phyloP scores from a whole-genome alignment of 129 eudicot genomes.

The Escallonia rubra region DNA sequence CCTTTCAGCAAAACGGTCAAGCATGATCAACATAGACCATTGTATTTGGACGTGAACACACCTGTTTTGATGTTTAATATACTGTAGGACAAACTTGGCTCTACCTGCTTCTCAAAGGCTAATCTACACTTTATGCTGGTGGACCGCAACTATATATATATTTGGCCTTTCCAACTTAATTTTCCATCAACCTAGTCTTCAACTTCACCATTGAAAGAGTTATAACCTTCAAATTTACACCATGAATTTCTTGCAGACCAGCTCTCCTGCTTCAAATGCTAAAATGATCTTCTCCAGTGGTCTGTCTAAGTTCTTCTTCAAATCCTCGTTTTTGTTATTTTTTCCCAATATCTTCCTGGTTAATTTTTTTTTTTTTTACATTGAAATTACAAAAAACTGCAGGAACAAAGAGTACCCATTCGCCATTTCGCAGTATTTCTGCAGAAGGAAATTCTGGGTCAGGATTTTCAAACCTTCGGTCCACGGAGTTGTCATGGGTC shows the following conservation, averaged over 20 bases:
- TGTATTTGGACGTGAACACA: neutral
- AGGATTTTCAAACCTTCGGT: neutral
- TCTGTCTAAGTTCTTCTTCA: neutral
- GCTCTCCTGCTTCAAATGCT: constrained; percentile 12
- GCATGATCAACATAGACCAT: neutral
- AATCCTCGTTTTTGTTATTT: neutral
- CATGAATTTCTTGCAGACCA: constrained; percentile 15
- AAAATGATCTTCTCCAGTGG: constrained; percentile 5
- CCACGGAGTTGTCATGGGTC: constrained; percentile 1
- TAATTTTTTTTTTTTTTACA: neutral
- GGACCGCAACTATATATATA: neutral
- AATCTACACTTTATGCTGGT: neutral
- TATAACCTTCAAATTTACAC: neutral
- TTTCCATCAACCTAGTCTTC: neutral
- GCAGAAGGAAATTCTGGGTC: no score
- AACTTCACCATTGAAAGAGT: no score
- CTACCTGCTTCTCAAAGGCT: neutral
- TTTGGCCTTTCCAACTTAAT: neutral
- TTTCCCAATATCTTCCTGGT: neutral
- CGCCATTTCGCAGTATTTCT: no score
- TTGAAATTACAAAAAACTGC: neutral
- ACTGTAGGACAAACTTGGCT: neutral
- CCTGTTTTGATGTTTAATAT: neutral
- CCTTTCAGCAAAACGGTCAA: neutral
- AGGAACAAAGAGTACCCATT: neutral